These are phyloP conservation scores for Rhinocladiella mackenziei DNA, from an alignment of 2,329 filamentous ascomycete species.

Conservation along the genomic window DNA sequence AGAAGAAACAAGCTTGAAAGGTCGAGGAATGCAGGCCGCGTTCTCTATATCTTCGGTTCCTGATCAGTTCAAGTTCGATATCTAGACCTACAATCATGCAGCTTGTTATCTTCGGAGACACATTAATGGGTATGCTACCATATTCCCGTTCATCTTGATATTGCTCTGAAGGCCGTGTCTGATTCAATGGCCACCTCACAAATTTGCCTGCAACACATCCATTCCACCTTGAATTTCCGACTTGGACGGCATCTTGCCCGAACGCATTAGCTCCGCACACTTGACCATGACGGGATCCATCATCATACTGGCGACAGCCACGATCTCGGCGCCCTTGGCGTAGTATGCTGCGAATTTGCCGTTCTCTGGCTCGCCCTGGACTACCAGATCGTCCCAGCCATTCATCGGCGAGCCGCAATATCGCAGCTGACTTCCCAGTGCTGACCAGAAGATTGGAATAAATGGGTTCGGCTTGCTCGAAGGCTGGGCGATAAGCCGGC, in stretches of 20 bases:
- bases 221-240: conserved; percentile 60
- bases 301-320: conserved; percentile 87
- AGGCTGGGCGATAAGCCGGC: conserved; percentile 68
- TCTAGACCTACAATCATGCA: no score
- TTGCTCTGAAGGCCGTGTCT: background rate
- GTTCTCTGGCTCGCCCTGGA: conserved; percentile 72
- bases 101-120: no score
- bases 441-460: conserved; percentile 96
- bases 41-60: no score
- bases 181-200: conserved; percentile 16
- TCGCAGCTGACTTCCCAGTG: conserved; percentile 78
- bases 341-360: conserved; percentile 88
- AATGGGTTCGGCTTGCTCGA: conserved; percentile 62
- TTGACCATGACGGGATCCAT: conserved; percentile 83
- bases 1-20: no score
- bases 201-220: conserved; percentile 39
- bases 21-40: no score
- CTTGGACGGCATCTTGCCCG: conserved; percentile 78
- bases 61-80: no score
- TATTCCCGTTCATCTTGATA: no score
- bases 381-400: conserved; percentile 80
- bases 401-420: conserved; percentile 85
- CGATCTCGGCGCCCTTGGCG: conserved; percentile 75
- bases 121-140: no score
- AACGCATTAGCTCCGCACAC: conserved; percentile 77